Percentiles rank a stretch among this genome's conserved stretches.
Conservation (phyloP, 208 protist species). For the Crithidia mellificae region DNA sequence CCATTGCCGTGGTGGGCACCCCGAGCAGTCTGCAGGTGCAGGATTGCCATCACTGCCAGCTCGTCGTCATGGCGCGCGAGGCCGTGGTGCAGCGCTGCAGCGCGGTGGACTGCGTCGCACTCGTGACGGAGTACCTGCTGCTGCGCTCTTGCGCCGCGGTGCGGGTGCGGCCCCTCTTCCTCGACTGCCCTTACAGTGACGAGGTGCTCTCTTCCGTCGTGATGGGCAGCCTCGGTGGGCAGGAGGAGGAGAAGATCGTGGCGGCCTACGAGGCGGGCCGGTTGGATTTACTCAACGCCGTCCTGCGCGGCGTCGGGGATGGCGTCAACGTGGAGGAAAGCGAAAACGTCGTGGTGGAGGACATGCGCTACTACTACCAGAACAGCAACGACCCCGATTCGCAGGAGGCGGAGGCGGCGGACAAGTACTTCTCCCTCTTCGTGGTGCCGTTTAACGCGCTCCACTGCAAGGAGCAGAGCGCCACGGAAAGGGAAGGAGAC, state of each 20-base stretch:
- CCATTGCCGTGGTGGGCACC: constrained; percentile 64
- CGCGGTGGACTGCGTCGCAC: constrained; percentile 38
- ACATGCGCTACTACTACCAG: constrained; percentile 31
- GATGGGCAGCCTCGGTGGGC: constrained; percentile 31
- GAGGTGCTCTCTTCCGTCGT: constrained; percentile 52
- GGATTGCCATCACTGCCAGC: constrained; percentile 54
- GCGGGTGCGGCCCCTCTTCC: constrained; percentile 49
- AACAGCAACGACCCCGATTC: not conserved
- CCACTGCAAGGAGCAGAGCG: not conserved
- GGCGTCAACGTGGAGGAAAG: constrained; percentile 35
- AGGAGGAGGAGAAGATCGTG: constrained; percentile 29
- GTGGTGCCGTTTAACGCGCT: constrained; percentile 5
- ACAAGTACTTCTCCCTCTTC: constrained; percentile 18
- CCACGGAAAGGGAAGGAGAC: not conserved
- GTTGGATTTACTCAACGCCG: constrained; percentile 52
- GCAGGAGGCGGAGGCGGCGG: not conserved
- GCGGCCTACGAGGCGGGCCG: constrained; percentile 38
- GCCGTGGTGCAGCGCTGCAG: constrained; percentile 46
- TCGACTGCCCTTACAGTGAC: constrained; percentile 62
- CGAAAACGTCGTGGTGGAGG: constrained; percentile 33
- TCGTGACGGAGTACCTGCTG: constrained; percentile 65
- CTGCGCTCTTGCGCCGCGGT: constrained; percentile 27
- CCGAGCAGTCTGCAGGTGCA: constrained; percentile 43
- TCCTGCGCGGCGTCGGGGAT: constrained; percentile 39
- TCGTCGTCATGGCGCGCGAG: constrained; percentile 61